Conservation (phyloP, 176 grass and related monocot genomes). For the Lolium perenne region DNA sequence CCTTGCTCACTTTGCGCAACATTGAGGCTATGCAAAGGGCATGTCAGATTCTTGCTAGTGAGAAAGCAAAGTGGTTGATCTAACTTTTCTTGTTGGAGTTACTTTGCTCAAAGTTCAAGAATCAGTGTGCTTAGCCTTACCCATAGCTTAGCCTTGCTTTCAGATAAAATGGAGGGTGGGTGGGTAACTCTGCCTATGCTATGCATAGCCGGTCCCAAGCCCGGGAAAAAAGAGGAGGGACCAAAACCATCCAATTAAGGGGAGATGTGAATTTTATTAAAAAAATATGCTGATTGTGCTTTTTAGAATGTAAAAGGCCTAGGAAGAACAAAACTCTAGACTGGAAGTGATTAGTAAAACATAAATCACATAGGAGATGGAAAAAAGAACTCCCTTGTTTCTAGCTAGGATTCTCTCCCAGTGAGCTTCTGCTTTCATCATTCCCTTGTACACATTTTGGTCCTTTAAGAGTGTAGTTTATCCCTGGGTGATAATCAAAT, state of each 20-base stretch:
- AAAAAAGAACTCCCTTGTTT: neutral
- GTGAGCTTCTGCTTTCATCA: neutral
- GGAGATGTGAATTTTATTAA: neutral
- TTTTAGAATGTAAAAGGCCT: neutral
- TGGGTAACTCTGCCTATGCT: conserved; percentile 13
- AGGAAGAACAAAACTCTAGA: neutral
- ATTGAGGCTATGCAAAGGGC: neutral
- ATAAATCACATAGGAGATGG: neutral
- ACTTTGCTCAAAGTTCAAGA: no score
- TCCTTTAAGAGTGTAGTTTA: neutral
- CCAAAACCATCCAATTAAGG: neutral
- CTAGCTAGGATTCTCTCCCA: neutral
- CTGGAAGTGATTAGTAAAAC: neutral
- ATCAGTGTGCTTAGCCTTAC: no score
- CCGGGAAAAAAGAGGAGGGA: conserved; percentile 9
- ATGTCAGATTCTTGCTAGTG: neutral
- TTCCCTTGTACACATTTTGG: neutral
- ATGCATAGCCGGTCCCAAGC: conserved; percentile 4
- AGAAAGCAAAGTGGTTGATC: neutral
- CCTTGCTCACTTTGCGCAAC: neutral
- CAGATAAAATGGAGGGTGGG: neutral
- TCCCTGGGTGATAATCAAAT: neutral
- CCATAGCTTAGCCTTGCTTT: no score
- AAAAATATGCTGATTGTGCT: neutral
- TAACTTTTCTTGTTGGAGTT: conserved; percentile 4